Evolutionary conservation across 2,329 filamentous ascomycete genomes (phyloP), one percentile per base, ranked within the genome.

Genomic region (Sporothrix schenckii): DNA sequence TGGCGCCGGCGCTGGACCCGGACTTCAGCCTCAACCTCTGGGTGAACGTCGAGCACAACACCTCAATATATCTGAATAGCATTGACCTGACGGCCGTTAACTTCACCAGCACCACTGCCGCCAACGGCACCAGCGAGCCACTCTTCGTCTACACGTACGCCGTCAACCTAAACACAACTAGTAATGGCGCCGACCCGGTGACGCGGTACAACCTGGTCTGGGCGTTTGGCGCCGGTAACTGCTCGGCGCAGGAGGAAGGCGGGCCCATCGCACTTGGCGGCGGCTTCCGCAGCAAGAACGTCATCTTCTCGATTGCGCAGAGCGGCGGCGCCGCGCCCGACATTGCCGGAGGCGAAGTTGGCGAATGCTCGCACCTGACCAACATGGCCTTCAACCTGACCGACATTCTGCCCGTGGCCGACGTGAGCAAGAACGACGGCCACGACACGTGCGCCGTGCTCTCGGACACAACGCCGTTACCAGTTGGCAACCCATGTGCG

Each of bases 401-500:
- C 4, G 72, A 68, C 34, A 72, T 68, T 16, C n/a, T 72, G 47
- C 44, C 54, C 1, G 58, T 69, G 50, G 24, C 56, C 0, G 39
- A 66, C 41, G 58, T 58, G 49, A 9, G 44, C 49, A 66, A 66
- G 52, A 56, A 27, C n/a, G 60, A 66, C 39, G 68, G 68, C 49
- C 66, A 58, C 58, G 39, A 16, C 19, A 19, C 50, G 2, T 71
- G 70, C 14, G 66, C 70, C 66, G 66, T 39, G 47, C n/a, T 71
- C 19, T 56, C 70, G 49, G 54, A 54, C 13, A n/a, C 72, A 13
- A 72, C 70, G 2, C 65, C 69, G 19, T 66, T 71, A 11, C 54
- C 71, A 2, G 63, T 34, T 16, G 65, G 50, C 68, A 74, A 73
- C 69, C 73, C 74, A 24, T 75, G 75, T 49, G 30, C 65, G 30